Evolutionary conservation across 2,329 filamentous ascomycete genomes (phyloP).

Genomic region (Zymoseptoria ardabiliae): DNA sequence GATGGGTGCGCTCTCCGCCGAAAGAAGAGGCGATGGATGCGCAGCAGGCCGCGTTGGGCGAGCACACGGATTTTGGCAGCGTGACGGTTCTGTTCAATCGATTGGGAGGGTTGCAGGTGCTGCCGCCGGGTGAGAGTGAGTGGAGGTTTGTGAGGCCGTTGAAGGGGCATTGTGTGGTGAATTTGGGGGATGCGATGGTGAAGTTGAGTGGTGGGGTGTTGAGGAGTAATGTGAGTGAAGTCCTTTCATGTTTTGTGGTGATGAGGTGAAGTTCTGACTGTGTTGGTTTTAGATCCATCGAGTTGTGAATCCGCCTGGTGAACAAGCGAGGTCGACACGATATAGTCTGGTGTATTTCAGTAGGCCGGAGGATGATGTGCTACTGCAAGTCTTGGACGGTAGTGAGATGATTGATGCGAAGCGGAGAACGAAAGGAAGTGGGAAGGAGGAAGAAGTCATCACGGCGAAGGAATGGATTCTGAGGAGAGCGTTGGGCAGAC

Average conservation of each 20-base stretch:
- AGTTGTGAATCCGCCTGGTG: slow-evolving; percentile 43
- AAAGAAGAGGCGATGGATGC: slow-evolving; percentile 35
- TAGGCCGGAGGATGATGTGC: slow-evolving; percentile 43
- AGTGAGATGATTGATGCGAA: slow-evolving; percentile 24
- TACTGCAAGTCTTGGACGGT: slow-evolving; percentile 33
- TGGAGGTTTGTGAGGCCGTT: slow-evolving; percentile 50
- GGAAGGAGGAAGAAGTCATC: slow-evolving; percentile 18
- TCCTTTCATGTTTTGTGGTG: neutral
- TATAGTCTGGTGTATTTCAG: slow-evolving; percentile 51
- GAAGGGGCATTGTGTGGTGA: slow-evolving; percentile 41
- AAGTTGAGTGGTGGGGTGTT: slow-evolving; percentile 36
- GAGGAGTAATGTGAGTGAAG: slow-evolving; percentile 21
- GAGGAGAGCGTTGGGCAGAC: slow-evolving; percentile 31
- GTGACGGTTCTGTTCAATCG: slow-evolving; percentile 52
- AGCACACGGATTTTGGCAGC: slow-evolving; percentile 52
- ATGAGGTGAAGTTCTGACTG: neutral
- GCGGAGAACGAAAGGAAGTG: slow-evolving; percentile 14
- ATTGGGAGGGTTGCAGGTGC: slow-evolving; percentile 48
- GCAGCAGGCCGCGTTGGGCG: slow-evolving; percentile 38
- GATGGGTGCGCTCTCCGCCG: slow-evolving; percentile 45
- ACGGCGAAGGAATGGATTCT: slow-evolving; percentile 34
- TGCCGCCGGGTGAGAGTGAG: slow-evolving; percentile 30
- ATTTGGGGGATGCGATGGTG: slow-evolving; percentile 43
- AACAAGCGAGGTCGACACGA: slow-evolving; percentile 38
- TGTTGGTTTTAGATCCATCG: slow-evolving; percentile 33